Conservation (phyloP, 2,329 filamentous ascomycete species). For the Talaromyces sp. region DNA sequence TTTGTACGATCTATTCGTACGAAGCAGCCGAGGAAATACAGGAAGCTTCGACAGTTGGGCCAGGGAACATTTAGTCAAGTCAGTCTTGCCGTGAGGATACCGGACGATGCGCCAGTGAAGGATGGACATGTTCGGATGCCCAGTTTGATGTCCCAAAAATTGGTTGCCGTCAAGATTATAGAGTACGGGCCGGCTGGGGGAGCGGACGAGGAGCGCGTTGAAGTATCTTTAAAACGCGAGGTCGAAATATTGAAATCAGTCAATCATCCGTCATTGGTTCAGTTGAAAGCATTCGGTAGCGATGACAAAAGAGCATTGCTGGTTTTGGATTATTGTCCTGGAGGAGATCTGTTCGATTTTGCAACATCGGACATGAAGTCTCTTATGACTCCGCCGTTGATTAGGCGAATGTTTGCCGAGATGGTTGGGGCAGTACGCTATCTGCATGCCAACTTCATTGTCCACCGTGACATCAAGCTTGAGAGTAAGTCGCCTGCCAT, state of each 20-base stretch:
- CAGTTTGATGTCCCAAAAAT: slow-evolving; percentile 54
- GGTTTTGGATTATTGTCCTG: slow-evolving; percentile 86
- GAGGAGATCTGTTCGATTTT: slow-evolving; percentile 91
- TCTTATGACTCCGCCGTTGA: slow-evolving; percentile 63
- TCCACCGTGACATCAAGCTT: slow-evolving; percentile 96
- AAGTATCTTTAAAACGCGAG: slow-evolving; percentile 90
- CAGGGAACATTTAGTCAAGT: slow-evolving; percentile 96
- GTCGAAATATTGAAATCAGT: slow-evolving; percentile 88
- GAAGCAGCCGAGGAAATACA: slow-evolving; percentile 71
- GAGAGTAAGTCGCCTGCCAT: slow-evolving; percentile 65
- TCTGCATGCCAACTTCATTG: slow-evolving; percentile 78
- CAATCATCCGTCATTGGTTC: slow-evolving; percentile 83
- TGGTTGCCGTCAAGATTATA: slow-evolving; percentile 93
- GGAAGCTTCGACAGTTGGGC: slow-evolving; percentile 74
- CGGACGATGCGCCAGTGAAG: slow-evolving; percentile 46
- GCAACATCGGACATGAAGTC: slow-evolving; percentile 66
- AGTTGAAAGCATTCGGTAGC: slow-evolving; percentile 87
- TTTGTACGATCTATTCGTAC: slow-evolving; percentile 65
- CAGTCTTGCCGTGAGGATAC: slow-evolving; percentile 80
- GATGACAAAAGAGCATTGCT: slow-evolving; percentile 78
- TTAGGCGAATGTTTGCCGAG: slow-evolving; percentile 86
- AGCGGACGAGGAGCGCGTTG: slow-evolving; percentile 86
- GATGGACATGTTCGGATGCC: slow-evolving; percentile 17
- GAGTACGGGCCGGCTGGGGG: slow-evolving; percentile 92
- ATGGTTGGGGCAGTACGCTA: slow-evolving; percentile 81